Percentiles rank a stretch among this genome's conserved stretches.
Conservation (phyloP, 176 grass and related monocot genomes). For the Musa schizocarpa region DNA sequence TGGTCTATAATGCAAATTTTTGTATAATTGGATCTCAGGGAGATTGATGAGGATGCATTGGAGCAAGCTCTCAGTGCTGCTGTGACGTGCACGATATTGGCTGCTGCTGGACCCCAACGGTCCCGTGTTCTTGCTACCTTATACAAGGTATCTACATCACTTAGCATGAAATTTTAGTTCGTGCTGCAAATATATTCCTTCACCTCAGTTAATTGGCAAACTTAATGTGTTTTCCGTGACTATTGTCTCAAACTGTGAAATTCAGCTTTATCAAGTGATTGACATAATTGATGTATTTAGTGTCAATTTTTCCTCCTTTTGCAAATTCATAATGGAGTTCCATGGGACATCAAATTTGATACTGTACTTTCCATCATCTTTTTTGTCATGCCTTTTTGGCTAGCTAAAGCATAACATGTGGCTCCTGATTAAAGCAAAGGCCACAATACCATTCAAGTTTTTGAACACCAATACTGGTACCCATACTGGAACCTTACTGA, state of each 20-base stretch:
- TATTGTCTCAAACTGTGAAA: neutral
- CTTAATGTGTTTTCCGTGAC: neutral
- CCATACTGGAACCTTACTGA: neutral
- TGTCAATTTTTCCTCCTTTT: neutral
- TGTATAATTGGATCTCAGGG: constrained; percentile 33
- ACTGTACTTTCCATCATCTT: too few relatives aligned
- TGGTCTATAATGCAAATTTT: neutral
- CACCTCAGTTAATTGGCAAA: neutral
- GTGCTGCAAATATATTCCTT: neutral
- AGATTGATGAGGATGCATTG: constrained; percentile 94
- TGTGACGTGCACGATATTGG: constrained; percentile 96
- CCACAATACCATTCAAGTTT: neutral
- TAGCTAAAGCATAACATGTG: neutral
- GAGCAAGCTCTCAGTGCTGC: constrained; percentile 97
- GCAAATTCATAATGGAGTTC: too few relatives aligned
- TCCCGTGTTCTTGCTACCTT: constrained; percentile 94
- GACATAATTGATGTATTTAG: neutral
- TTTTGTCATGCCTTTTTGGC: too few relatives aligned
- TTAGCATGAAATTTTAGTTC: neutral
- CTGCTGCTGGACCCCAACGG: constrained; percentile 89
- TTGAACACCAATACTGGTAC: neutral
- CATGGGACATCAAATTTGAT: too few relatives aligned
- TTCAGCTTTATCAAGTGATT: neutral
- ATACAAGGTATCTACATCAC: constrained; percentile 60
- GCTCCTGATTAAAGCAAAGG: neutral